Evolutionary conservation across 2,329 filamentous ascomycete genomes (phyloP), one percentile per base, ranked within the genome.

Genomic region (Pseudocercospora macadamiae): DNA sequence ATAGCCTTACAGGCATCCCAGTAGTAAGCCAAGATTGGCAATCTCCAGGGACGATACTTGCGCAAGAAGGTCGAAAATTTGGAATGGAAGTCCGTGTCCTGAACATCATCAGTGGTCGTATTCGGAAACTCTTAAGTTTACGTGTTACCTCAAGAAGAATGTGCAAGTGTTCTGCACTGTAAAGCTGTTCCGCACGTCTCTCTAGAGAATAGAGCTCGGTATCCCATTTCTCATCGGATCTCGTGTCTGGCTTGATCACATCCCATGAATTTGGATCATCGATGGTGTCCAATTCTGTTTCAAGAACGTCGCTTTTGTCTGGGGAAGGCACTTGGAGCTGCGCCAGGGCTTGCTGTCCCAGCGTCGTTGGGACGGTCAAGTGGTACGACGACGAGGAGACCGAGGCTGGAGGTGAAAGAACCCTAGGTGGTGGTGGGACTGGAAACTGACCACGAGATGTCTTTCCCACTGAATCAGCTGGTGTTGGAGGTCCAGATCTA

Each of bases 1-100:
- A 90, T 74, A 0, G 89, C 88, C 69, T 91, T 92, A 42, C 56
- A 56, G 3, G 60, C 52, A 26, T 47, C 57, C 51, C 52, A 44
- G 32, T 62, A 64, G 49, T 55, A 59, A n/a, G 32, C 42, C 25
- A 64, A 36, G 7, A 64, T 51, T 1, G 57, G 54, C 25, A 64
- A 16, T 54, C 62, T 53, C 57, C 60, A 59, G 2, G 62, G 60
- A 3, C 62, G 57, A 16, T 60, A 60, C 26, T 62, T 62, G 18
- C 57, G 54, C 25, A 64, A 51, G 37, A 64, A 58, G n/a, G 30
- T 42, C 3, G 61, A 55, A 47, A 64, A 64, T 30, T 60, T 62
- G 26, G 47, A 51, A 8, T 57, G 45, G 19, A 56, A 54, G 19
- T 59, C 44, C 4, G 62, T 34, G 25, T 64, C 62, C 42, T 47